phyloP scores from a whole-genome alignment of 768 basidiomycete genomes.

The Macrolepiota dolichaula region DNA sequence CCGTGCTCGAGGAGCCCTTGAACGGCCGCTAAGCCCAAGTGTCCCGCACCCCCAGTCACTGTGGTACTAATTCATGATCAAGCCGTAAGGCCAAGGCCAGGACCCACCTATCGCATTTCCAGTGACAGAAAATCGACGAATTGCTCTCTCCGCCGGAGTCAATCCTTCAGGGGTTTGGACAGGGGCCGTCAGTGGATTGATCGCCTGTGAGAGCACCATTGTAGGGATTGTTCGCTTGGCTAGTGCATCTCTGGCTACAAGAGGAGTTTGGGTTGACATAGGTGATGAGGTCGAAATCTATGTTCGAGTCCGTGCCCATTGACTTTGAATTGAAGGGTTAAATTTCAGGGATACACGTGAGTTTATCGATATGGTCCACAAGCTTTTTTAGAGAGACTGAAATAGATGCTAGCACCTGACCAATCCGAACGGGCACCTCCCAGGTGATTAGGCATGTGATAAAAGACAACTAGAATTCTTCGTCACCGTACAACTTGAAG shows the following conservation, averaged over 20 bases:
- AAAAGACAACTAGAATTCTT: too few species aligned
- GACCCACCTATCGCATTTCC: conserved; percentile 39
- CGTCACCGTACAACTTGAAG: too few species aligned
- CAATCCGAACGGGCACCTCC: background rate
- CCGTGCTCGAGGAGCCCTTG: conserved; percentile 44
- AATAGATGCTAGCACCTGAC: background rate
- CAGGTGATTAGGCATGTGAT: too few species aligned
- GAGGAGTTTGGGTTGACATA: background rate
- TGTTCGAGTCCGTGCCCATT: background rate
- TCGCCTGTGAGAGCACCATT: conserved; percentile 13
- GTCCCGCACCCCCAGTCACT: conserved; percentile 44
- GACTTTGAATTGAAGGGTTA: background rate
- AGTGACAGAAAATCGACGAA: conserved; percentile 30
- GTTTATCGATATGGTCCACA: background rate
- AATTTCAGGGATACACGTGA: background rate
- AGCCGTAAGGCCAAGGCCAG: background rate
- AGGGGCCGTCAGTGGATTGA: conserved; percentile 17
- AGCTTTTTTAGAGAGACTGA: background rate
- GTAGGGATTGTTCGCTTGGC: background rate
- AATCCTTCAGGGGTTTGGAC: conserved; percentile 10
- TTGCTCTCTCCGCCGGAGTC: conserved; percentile 22
- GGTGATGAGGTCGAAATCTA: background rate
- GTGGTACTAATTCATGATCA: background rate
- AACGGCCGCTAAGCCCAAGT: conserved; percentile 31
- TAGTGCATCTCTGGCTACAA: conserved; percentile 1